Evolutionary conservation across 129 eudicot species (phyloP), one percentile per base, ranked within the genome.

Genomic region (Gnaphalium uliginosum): DNA sequence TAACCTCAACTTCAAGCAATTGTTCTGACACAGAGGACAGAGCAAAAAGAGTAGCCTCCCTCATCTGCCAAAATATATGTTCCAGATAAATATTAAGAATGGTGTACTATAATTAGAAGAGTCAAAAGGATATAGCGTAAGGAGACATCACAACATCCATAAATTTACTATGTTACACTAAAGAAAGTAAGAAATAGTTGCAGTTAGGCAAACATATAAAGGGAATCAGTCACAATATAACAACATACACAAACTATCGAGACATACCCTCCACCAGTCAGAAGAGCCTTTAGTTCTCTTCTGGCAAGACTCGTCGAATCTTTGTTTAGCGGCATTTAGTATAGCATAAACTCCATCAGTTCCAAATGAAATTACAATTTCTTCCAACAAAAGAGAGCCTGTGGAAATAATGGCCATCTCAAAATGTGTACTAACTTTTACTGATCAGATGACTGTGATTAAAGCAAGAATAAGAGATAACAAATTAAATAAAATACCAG

Each of bases 191-290:
- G 63, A 23, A 35, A 59, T 14, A 46, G 53, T 18, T 7, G 27
- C 15, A 62, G 29, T 61, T 27, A 35, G 4, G 18, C 27, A 62
- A 57, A 66, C 19, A 32, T 76, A 67, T 66, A 56, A 27, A 56
- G 30, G 7, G 69, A 21, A 51, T 25, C 10, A 37, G 15, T 7
- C 29, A 29, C 37, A 69, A 69, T 30, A 50, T 10, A 78, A 17
- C 35, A 70, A 15, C 10, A 59, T 57, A 69, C n/a, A 69, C 23
- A 22, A 63, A 23, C 37, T 77, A 66, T 33, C 29, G 39, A 54
- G 35, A 76, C 96, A 80, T 91, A 94, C 99, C 84, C 96, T 94
- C 99, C 99, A 94, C 99, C 99, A 91, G 50, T 81, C 86, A 75
- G 86, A 59, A 70, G 87, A 85, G 62, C 97, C 90, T 68, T 81